A percentile compares a stretch with the other conserved stretches of the same genome.
Conservation (phyloP, 805 yeast species). For the Wickerhamiella azyma region DNA sequence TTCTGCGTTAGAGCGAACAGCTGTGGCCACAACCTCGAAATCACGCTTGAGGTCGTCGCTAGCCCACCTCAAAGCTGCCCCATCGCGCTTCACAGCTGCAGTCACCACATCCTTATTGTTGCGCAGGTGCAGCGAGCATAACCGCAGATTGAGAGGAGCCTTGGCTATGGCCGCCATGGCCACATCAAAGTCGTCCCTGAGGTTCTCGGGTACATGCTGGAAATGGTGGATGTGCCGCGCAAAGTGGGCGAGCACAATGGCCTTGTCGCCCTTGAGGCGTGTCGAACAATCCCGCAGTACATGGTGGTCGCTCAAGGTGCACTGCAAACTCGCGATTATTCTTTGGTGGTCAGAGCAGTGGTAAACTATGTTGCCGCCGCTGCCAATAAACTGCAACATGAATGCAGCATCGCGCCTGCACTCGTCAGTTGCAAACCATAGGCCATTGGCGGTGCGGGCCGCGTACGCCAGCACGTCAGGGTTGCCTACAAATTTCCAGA, state of each 20-base stretch:
- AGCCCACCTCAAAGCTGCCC: not conserved
- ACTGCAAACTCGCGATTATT: too few species aligned
- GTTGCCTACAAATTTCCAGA: too few species aligned
- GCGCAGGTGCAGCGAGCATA: not conserved
- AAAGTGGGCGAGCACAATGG: not conserved
- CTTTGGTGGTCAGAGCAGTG: too few species aligned
- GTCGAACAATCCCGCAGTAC: too few species aligned
- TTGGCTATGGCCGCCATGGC: not conserved
- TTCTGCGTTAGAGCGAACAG: not conserved
- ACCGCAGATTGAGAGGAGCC: not conserved
- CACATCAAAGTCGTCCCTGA: not conserved
- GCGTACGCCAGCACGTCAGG: too few species aligned
- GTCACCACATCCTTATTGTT: not conserved
- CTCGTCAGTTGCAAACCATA: too few species aligned
- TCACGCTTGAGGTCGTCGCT: not conserved
- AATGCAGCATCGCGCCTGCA: too few species aligned
- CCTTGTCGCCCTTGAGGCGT: not conserved
- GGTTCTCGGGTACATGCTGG: not conserved
- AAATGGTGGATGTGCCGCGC: not conserved
- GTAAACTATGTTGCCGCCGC: too few species aligned
- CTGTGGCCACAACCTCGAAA: not conserved
- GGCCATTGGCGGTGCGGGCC: too few species aligned
- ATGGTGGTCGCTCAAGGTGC: too few species aligned
- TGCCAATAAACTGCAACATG: too few species aligned
- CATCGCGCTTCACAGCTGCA: not conserved